Conservation (phyloP, 352 stramenopile genomes). For the Phytopythium oedochilum region DNA sequence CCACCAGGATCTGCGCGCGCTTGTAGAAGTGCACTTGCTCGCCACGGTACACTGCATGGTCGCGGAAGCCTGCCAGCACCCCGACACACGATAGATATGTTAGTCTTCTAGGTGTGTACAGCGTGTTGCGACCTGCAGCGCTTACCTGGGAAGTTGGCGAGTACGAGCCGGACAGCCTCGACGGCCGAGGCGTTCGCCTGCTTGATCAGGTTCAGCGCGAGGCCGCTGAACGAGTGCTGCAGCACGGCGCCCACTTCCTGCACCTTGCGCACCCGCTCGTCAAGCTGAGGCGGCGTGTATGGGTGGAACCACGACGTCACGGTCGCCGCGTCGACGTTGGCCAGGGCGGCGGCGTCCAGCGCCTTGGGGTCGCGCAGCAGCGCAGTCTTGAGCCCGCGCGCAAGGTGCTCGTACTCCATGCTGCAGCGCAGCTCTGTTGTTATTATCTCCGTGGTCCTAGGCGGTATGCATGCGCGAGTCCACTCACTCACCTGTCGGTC, state of each 20-base stretch:
- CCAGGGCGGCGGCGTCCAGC: constrained; percentile 52
- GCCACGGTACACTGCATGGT: constrained; percentile 80
- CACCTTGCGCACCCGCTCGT: constrained; percentile 60
- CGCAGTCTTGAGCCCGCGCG: constrained; percentile 65
- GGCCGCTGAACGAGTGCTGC: constrained; percentile 36
- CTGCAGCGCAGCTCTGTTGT: constrained; percentile 12
- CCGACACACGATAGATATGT: background rate
- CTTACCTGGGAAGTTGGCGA: constrained; percentile 63
- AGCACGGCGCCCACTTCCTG: constrained; percentile 53
- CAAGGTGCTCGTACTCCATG: constrained; percentile 88
- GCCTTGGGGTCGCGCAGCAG: constrained; percentile 46
- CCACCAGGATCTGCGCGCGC: constrained; percentile 85
- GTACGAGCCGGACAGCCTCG: constrained; percentile 56
- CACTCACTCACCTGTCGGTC: constrained; percentile 37
- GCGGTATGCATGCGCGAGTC: background rate
- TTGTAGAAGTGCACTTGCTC: constrained; percentile 89
- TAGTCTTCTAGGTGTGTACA: background rate
- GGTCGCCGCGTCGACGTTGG: constrained; percentile 29
- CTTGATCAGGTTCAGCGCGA: constrained; percentile 48
- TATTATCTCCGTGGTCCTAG: background rate
- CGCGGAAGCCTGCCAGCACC: constrained; percentile 49
- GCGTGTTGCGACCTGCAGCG: background rate
- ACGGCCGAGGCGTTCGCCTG: constrained; percentile 48
- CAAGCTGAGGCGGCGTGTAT: constrained; percentile 48
- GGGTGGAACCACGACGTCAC: constrained; percentile 62